These are phyloP conservation scores for Ramichloridium luteum DNA, from an alignment of 2,329 filamentous ascomycete species.

Conservation along the genomic window DNA sequence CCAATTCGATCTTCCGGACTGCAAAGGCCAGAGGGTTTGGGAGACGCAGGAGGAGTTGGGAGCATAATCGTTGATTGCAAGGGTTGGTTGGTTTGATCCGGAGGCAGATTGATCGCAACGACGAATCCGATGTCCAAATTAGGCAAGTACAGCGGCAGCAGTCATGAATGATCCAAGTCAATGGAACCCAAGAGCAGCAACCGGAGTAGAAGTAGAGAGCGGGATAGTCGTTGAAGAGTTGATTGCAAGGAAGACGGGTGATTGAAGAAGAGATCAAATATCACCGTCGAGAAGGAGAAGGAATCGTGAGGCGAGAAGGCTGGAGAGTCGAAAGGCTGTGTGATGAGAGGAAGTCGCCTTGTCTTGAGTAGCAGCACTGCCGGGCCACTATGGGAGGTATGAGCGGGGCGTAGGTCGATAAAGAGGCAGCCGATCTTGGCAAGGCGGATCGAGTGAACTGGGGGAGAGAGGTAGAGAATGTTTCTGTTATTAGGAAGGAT, in stretches of 20 bases:
- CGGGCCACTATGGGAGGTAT: not conserved
- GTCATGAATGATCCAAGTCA: too few relatives aligned
- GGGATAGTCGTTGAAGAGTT: constrained; percentile 3
- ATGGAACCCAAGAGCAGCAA: too few relatives aligned
- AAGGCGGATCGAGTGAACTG: not conserved
- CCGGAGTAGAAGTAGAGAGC: too few relatives aligned
- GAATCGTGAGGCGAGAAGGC: too few relatives aligned
- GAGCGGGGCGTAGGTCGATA: not conserved
- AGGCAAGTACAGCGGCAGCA: too few relatives aligned
- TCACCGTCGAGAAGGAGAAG: too few relatives aligned
- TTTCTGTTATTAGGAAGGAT: constrained; percentile 12
- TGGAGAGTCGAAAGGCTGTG: too few relatives aligned
- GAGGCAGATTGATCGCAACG: not conserved
- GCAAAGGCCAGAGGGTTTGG: constrained; percentile 26
- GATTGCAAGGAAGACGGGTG: not conserved
- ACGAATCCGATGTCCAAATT: not conserved
- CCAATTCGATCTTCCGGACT: constrained; percentile 75
- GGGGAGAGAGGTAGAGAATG: constrained; percentile 4
- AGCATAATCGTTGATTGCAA: constrained; percentile 28
- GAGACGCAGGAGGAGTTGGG: constrained; percentile 39
- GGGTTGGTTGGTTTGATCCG: too few relatives aligned
- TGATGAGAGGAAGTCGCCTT: too few relatives aligned
- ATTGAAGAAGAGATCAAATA: too few relatives aligned
- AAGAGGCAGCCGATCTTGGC: not conserved
- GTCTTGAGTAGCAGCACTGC: too few relatives aligned